A percentile compares a stretch with the other conserved stretches of the same genome.
These are phyloP conservation scores for Globisporangium cystogenes DNA, from an alignment of 352 stramenopile species.

Conservation along the genomic window DNA sequence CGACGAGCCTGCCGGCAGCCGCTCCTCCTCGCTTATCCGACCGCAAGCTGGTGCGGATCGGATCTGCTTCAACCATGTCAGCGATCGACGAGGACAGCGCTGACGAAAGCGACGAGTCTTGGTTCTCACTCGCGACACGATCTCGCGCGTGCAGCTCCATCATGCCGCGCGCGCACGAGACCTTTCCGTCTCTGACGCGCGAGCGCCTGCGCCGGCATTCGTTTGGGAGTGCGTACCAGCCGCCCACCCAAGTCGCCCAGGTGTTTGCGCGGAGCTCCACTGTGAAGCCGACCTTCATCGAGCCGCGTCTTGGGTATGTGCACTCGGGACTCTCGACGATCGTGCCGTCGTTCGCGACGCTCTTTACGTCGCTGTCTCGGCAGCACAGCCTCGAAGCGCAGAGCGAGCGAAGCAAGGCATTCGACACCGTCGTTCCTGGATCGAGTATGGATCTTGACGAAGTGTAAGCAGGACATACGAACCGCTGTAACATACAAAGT, in stretches of 20 bases:
- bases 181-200: neutral
- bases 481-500: neutral
- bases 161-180: neutral
- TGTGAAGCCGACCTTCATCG: slow-evolving; percentile 6
- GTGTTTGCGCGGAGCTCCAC: neutral
- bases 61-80: neutral
- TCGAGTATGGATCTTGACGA: neutral
- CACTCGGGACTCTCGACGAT: slow-evolving; percentile 9
- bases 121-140: neutral
- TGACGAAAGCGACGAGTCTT: neutral
- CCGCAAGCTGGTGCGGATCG: neutral
- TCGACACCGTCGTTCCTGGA: neutral
- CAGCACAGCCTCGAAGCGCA: neutral
- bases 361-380: slow-evolving; percentile 3
- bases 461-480: neutral
- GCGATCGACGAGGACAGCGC: neutral
- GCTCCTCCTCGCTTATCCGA: too few relatives aligned
- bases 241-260: neutral
- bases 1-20: neutral
- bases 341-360: neutral
- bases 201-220: neutral
- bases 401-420: neutral
- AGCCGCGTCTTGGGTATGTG: slow-evolving; percentile 6
- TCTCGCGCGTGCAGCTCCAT: neutral
- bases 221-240: neutral